Conservation (phyloP, 768 basidiomycete genomes). For the Leccinum ochraceum region DNA sequence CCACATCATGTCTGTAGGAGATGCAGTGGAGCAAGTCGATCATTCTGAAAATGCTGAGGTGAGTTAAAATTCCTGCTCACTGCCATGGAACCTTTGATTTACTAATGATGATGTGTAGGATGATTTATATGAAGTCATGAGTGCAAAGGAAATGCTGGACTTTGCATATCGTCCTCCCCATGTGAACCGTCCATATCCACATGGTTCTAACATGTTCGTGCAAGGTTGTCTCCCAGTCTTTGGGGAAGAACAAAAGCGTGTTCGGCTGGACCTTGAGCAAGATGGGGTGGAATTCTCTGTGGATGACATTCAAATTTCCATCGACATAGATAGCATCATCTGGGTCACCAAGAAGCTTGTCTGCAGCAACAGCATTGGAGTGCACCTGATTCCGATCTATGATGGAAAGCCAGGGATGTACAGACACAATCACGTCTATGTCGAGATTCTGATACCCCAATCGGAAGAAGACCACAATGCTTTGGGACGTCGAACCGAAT, state of each 20-base stretch:
- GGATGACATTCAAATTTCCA: not conserved
- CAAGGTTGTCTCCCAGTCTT: not conserved
- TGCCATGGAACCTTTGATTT: no score
- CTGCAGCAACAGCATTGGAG: no score
- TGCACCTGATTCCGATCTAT: no score
- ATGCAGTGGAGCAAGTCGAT: not conserved
- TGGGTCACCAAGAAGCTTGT: not conserved
- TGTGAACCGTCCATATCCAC: not conserved
- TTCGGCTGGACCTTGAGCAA: not conserved
- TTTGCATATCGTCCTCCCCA: no score
- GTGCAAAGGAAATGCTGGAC: not conserved
- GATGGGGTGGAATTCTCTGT: not conserved
- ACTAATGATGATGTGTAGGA: no score
- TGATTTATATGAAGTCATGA: not conserved
- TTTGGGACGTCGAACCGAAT: not conserved
- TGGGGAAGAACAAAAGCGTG: not conserved
- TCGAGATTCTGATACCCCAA: constrained; percentile 10
- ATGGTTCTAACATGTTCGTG: constrained; percentile 1
- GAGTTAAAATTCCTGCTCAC: no score
- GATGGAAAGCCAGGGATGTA: not conserved
- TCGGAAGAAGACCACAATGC: constrained; percentile 1
- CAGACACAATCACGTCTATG: constrained; percentile 21
- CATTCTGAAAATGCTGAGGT: no score
- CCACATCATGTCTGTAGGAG: not conserved
- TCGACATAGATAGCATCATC: constrained; percentile 10